Conservation (phyloP, 2,329 filamentous ascomycete species). For the Neofusicoccum ribis region DNA sequence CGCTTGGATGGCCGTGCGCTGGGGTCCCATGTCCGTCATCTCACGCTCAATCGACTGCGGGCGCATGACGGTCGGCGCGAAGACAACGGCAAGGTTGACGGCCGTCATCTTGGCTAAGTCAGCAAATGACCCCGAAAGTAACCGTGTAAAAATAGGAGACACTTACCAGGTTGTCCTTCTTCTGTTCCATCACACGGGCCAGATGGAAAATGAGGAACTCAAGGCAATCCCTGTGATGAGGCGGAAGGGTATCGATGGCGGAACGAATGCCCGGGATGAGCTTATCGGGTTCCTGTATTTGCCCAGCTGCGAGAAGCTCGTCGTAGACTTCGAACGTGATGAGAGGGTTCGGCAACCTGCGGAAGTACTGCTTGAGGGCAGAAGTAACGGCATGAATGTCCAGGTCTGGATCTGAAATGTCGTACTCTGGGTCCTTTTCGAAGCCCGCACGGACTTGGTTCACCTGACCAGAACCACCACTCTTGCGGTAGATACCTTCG, state of each 20-base stretch:
- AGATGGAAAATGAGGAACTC: slow-evolving; percentile 95
- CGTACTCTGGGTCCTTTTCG: slow-evolving; percentile 79
- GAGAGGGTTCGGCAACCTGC: slow-evolving; percentile 83
- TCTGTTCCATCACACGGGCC: slow-evolving; percentile 77
- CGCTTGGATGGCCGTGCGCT: slow-evolving; percentile 90
- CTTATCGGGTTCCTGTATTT: slow-evolving; percentile 58
- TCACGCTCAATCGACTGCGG: slow-evolving; percentile 86
- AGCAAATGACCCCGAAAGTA: not conserved
- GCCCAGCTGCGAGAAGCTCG: slow-evolving; percentile 75
- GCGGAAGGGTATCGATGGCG: slow-evolving; percentile 76
- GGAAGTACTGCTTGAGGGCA: slow-evolving; percentile 95
- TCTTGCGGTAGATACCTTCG: slow-evolving; percentile 97
- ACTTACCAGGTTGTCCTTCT: slow-evolving; percentile 79
- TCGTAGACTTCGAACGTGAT: slow-evolving; percentile 95
- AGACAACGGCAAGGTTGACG: slow-evolving; percentile 93
- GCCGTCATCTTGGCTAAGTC: slow-evolving; percentile 74
- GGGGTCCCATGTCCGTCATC: slow-evolving; percentile 92
- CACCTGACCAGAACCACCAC: slow-evolving; percentile 86
- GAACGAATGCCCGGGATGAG: slow-evolving; percentile 62
- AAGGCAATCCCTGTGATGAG: slow-evolving; percentile 81
- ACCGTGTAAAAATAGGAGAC: not conserved
- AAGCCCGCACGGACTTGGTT: slow-evolving; percentile 90
- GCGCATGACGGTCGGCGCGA: slow-evolving; percentile 96
- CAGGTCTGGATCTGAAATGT: slow-evolving; percentile 89
- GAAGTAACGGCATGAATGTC: slow-evolving; percentile 97